A percentile compares a stretch with the other conserved stretches of the same genome.
These are phyloP conservation scores for Dendrothele bispora DNA, from an alignment of 768 basidiomycete genomes.

Conservation along the genomic window DNA sequence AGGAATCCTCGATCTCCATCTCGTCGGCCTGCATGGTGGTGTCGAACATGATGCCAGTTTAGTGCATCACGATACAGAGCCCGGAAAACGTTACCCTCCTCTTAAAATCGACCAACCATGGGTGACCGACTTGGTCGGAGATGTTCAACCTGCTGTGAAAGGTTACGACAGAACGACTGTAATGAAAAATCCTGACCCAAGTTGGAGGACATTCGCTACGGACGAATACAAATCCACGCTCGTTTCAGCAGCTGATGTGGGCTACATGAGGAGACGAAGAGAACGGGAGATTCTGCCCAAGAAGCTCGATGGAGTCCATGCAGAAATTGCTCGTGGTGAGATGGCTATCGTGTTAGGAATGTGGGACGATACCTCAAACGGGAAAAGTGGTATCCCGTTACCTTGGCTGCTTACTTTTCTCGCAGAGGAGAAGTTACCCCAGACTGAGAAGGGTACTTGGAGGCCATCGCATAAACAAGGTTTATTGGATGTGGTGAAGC, in stretches of 20 bases:
- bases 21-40: conserved; percentile 47
- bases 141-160: conserved; percentile 27
- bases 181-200: too few species aligned
- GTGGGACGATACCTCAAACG: conserved; percentile 33
- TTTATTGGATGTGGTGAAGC: conserved; percentile 33
- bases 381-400: conserved; percentile 42
- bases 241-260: conserved; percentile 43
- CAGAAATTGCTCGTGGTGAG: conserved; percentile 67
- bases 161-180: too few species aligned
- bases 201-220: too few species aligned
- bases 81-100: conserved; percentile 46
- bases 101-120: conserved; percentile 33
- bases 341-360: conserved; percentile 65
- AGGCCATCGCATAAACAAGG: conserved; percentile 35
- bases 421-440: conserved; percentile 50
- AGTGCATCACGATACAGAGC: conserved; percentile 47
- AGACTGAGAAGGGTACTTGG: too few species aligned
- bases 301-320: conserved; percentile 44
- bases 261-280: conserved; percentile 49
- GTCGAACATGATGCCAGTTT: conserved; percentile 65
- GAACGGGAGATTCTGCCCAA: conserved; percentile 39
- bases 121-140: conserved; percentile 35
- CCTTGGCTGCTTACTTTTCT: conserved; percentile 53
- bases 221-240: too few species aligned
- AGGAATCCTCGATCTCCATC: conserved; percentile 22